Evolutionary conservation across 2,329 filamentous ascomycete species (phyloP).

Genomic region (Paraphaeosphaeria minitans): DNA sequence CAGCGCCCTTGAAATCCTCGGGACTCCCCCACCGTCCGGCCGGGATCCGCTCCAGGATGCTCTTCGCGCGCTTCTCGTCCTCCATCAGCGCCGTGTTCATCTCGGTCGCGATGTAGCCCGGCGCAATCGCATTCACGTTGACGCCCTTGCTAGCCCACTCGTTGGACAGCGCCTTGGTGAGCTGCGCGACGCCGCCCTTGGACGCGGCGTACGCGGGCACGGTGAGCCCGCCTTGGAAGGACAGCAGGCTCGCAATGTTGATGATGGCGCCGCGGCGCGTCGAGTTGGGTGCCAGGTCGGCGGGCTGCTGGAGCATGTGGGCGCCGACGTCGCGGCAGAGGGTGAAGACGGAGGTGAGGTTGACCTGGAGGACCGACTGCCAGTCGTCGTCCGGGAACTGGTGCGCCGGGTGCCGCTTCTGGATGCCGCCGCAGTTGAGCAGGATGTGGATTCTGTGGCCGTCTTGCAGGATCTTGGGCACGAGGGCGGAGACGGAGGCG

Average conservation of each 20-base stretch:
- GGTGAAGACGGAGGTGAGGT: constrained; percentile 80
- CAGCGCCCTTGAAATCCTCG: constrained; percentile 85
- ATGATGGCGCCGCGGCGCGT: constrained; percentile 72
- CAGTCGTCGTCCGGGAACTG: constrained; percentile 79
- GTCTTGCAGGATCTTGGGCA: constrained; percentile 65
- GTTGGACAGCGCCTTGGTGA: constrained; percentile 84
- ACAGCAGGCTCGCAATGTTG: constrained; percentile 81
- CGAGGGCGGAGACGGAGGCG: constrained; percentile 64
- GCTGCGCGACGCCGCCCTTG: constrained; percentile 83
- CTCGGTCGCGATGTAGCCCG: constrained; percentile 90
- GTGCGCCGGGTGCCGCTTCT: constrained; percentile 76
- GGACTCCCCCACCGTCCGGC: constrained; percentile 81
- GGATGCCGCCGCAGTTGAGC: constrained; percentile 86
- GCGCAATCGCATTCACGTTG: constrained; percentile 86
- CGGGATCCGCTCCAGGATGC: constrained; percentile 81
- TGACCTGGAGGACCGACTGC: constrained; percentile 83
- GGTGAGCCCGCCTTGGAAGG: constrained; percentile 85
- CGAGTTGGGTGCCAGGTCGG: constrained; percentile 49
- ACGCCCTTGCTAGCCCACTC: constrained; percentile 83
- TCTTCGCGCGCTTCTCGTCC: constrained; percentile 69
- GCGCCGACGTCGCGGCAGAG: constrained; percentile 77
- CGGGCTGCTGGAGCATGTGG: constrained; percentile 70
- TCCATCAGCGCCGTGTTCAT: constrained; percentile 87
- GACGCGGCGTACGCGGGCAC: constrained; percentile 86
- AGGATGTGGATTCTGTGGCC: constrained; percentile 73